phyloP scores from a whole-genome alignment of 2,329 filamentous ascomycete species.

The Exophiala oligosperma region DNA sequence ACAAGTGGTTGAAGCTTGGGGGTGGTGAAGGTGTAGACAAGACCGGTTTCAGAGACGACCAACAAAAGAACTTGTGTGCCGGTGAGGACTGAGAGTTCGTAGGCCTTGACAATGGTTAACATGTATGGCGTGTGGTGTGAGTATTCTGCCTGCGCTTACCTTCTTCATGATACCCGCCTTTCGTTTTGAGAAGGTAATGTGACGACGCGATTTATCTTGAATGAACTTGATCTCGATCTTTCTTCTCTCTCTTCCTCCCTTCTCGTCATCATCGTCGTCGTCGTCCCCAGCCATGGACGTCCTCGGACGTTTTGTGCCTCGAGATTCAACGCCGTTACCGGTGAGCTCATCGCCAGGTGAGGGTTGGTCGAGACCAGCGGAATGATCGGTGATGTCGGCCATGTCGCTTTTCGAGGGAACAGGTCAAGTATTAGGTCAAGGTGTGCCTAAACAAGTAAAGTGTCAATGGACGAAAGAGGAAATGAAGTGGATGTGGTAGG shows the following conservation, averaged over 20 bases:
- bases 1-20: conserved; percentile 97
- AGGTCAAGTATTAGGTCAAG: conserved; percentile 12
- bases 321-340: conserved; percentile 74
- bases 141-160: conserved; percentile 59
- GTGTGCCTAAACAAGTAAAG: conserved; percentile 28
- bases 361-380: conserved; percentile 69
- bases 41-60: conserved; percentile 93
- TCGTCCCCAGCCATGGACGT: conserved; percentile 78
- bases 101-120: conserved; percentile 63
- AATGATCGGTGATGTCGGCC: conserved; percentile 78
- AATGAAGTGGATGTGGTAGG: conserved; percentile 11
- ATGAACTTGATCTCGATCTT: conserved; percentile 99
- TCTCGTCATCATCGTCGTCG: conserved; percentile 96
- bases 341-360: conserved; percentile 68
- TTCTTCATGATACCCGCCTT: conserved; percentile 99
- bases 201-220: conserved; percentile 97
- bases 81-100: conserved; percentile 94
- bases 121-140: conserved; percentile 8
- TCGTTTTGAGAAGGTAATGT: conserved; percentile 99
- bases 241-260: conserved; percentile 93
- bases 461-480: conserved; percentile 28
- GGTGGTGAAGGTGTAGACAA: conserved; percentile 98
- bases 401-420: conserved; percentile 48
- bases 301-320: conserved; percentile 87
- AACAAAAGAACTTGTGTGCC: conserved; percentile 96